Base-by-base conservation (phyloP, 2,329 filamentous ascomycete species). In the Alternaria atra region DNA sequence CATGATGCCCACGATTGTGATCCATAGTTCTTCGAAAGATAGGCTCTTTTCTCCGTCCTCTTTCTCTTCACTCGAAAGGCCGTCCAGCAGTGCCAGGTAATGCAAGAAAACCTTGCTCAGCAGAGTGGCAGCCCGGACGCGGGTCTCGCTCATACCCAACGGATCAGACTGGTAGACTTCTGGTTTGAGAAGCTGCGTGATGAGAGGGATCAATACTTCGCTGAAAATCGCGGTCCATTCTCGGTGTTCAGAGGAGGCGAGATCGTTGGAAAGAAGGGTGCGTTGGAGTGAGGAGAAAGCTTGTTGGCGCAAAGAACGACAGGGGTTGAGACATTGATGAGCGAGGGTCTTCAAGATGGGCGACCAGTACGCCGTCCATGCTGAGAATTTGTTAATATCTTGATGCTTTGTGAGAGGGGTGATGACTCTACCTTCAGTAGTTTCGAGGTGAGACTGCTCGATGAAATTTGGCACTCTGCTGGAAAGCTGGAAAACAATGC, bases 361-460 rank as follows among this genome's bases (percentile, higher is more conserved):
- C 13, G 94, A 90, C 95, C 95, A 99, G 78, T 99, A 99, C 8
- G 95, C 93, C 52, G 93, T 93, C 95, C 95, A 99, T 13, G 95
- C 95, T 91, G 46, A 15, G 4, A 15, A 4, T 3, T 13, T 30
- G 30, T 63, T 37, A 63, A 27, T 9, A 23, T n/a, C 15, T 8
- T 8, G 12, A 43, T 17, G n/a, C 2, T 6, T 20, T 8, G 5
- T 9, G n/a, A 7, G 2, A 30, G 3, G 17, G 10, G n/a, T 6
- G 39, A 12, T 32, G 2, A 37, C 44, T 83, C 63, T 80, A 91
- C 91, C 91, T 84, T 97, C 91, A 60, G 85, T 92, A 61, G 87
- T 90, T 75, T 97, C 95, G 2, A 98, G 87, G 72, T 97, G 94
- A 23, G 94, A 97, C 75, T 97, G 92, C 74, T 93, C 87, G 83